Evolutionary conservation across 2,329 filamentous ascomycete genomes (phyloP).

Genomic region (Fusarium sublunatum): DNA sequence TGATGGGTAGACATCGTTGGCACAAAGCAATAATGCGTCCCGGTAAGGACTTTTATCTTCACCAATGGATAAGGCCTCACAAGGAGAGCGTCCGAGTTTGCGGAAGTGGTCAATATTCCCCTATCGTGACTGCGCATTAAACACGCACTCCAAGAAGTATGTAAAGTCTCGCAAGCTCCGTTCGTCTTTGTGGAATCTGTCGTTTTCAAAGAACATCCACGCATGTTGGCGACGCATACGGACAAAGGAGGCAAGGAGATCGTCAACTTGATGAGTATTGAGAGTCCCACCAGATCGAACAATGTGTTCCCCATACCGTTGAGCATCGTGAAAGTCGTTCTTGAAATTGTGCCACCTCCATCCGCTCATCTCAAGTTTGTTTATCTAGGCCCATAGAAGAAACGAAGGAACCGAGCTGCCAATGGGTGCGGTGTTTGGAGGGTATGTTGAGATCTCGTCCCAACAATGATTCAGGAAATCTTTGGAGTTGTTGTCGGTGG

Average conservation of each 20-base stretch:
- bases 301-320: too few relatives aligned
- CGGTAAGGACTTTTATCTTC: not conserved
- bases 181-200: not conserved
- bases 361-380: too few relatives aligned
- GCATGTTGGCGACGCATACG: constrained; percentile 19
- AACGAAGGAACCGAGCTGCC: not conserved
- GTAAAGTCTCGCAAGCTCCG: not conserved
- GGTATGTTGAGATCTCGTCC: not conserved
- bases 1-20: too few relatives aligned
- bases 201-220: constrained; percentile 16
- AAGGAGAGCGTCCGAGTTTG: not conserved
- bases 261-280: not conserved
- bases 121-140: not conserved
- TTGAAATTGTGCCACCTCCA: not conserved
- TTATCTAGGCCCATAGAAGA: too few relatives aligned
- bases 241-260: not conserved
- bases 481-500: not conserved
- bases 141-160: not conserved
- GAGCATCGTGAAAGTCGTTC: not conserved
- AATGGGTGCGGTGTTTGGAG: not conserved
- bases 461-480: constrained; percentile 1
- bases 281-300: too few relatives aligned
- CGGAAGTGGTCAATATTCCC: not conserved
- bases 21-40: too few relatives aligned
- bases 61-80: not conserved